Conservation (phyloP, 2,329 filamentous ascomycete species). For the Colletotrichum sp. region DNA sequence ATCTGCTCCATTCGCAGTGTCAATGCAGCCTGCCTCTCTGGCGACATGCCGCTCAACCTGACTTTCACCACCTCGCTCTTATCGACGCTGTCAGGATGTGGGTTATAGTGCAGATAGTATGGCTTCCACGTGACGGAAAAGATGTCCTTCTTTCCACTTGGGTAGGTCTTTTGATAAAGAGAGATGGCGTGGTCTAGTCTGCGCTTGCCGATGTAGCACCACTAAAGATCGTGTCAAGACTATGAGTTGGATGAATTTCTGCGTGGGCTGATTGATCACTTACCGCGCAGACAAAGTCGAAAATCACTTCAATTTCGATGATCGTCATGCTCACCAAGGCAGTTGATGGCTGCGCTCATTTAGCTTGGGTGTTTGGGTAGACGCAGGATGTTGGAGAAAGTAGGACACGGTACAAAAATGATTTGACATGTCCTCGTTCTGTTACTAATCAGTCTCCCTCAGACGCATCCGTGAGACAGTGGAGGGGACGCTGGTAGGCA, state of each 20-base stretch:
- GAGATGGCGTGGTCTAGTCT: constrained; percentile 40
- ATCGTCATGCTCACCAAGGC: constrained; percentile 8
- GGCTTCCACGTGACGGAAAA: constrained; percentile 41
- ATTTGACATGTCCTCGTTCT: no score
- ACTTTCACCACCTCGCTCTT: constrained; percentile 25
- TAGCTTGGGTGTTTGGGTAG: no score
- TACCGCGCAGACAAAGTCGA: constrained; percentile 36
- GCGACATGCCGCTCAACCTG: constrained; percentile 26
- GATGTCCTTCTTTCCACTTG: constrained; percentile 35
- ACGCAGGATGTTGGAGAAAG: no score
- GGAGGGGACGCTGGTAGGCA: no score
- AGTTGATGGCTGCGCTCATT: no score
- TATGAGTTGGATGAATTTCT: neutral
- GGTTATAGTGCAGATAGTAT: constrained; percentile 39
- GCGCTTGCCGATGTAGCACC: constrained; percentile 46
- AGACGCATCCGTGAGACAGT: no score
- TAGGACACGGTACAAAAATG: no score
- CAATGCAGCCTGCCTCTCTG: constrained; percentile 30
- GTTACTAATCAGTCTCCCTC: no score
- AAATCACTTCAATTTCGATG: constrained; percentile 30
- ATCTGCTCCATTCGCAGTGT: constrained; percentile 30
- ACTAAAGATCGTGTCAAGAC: constrained; percentile 7
- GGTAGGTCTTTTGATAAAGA: constrained; percentile 43
- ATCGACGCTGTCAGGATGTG: constrained; percentile 26
- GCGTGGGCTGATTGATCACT: neutral